These are phyloP conservation scores for Stromatinia cepivora DNA, from an alignment of 2,329 filamentous ascomycete genomes.

Conservation along the genomic window DNA sequence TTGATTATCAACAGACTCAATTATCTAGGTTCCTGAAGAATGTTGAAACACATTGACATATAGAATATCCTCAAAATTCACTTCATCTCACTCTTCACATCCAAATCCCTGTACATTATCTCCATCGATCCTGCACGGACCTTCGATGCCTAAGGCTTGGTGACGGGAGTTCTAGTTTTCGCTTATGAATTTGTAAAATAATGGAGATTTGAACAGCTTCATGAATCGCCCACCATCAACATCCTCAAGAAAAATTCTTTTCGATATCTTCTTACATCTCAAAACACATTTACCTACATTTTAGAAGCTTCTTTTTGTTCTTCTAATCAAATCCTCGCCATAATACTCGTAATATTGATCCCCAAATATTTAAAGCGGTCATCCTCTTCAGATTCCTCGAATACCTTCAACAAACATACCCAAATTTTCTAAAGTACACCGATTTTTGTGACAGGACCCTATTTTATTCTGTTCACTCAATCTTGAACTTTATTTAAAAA, in stretches of 20 bases:
- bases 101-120: background rate
- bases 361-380: slow-evolving; percentile 1
- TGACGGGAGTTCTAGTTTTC: background rate
- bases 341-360: slow-evolving; percentile 16
- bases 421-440: slow-evolving; percentile 31
- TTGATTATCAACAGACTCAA: too few species aligned
- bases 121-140: background rate
- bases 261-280: slow-evolving; percentile 5
- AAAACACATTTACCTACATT: slow-evolving; percentile 8
- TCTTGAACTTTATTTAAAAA: slow-evolving; percentile 10
- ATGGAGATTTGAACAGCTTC: slow-evolving; percentile 19
- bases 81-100: background rate
- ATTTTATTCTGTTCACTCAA: slow-evolving; percentile 19
- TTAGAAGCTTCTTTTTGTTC: slow-evolving; percentile 26
- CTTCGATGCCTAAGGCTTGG: background rate
- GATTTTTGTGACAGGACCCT: slow-evolving; percentile 39
- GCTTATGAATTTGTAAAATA: slow-evolving; percentile 21
- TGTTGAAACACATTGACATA: too few species aligned
- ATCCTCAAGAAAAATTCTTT: slow-evolving; percentile 16
- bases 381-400: slow-evolving; percentile 5
- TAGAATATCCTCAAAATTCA: background rate
- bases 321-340: slow-evolving; percentile 27
- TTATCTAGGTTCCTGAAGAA: too few species aligned
- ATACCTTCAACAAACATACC: slow-evolving; percentile 12
- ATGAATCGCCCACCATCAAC: slow-evolving; percentile 5